phyloP scores from a whole-genome alignment of 2,329 filamentous ascomycete genomes.

The Fusarium napiforme region DNA sequence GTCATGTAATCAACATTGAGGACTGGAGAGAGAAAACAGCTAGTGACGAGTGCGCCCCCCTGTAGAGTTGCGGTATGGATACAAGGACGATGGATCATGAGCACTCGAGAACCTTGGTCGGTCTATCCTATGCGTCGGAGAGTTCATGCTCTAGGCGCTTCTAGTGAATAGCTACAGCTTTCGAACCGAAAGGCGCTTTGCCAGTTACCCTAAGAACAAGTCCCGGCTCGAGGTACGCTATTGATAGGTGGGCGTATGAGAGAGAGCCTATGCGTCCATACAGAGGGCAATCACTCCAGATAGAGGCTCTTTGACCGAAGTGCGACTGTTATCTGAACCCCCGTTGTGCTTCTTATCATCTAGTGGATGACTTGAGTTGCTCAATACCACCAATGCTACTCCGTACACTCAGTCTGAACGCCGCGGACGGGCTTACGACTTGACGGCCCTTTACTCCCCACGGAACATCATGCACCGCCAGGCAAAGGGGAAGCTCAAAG shows the following conservation, averaged over 20 bases:
- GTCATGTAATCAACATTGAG: background rate
- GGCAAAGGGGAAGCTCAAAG: too few species aligned
- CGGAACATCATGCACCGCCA: fast-evolving
- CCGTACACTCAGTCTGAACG: background rate
- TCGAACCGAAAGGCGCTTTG: background rate
- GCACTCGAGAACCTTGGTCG: background rate
- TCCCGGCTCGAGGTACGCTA: background rate
- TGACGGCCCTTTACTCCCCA: background rate
- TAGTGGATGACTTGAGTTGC: background rate
- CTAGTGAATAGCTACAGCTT: fast-evolving
- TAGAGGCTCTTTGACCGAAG: fast-evolving
- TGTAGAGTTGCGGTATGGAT: background rate
- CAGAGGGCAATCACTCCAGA: background rate
- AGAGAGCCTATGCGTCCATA: background rate
- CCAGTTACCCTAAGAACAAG: fast-evolving
- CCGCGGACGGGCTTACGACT: background rate
- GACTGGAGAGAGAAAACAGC: background rate
- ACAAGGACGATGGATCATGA: background rate
- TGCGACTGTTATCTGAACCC: fast-evolving
- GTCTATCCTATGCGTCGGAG: too few species aligned
- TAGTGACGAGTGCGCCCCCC: too few species aligned
- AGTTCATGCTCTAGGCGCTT: fast-evolving
- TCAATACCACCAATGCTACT: background rate
- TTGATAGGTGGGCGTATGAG: fast-evolving
- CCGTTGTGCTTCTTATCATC: background rate